A percentile compares a stretch with the other conserved stretches of the same genome.
phyloP scores from a whole-genome alignment of 2,329 filamentous ascomycete species.

The Trichoderma afroharzianum region DNA sequence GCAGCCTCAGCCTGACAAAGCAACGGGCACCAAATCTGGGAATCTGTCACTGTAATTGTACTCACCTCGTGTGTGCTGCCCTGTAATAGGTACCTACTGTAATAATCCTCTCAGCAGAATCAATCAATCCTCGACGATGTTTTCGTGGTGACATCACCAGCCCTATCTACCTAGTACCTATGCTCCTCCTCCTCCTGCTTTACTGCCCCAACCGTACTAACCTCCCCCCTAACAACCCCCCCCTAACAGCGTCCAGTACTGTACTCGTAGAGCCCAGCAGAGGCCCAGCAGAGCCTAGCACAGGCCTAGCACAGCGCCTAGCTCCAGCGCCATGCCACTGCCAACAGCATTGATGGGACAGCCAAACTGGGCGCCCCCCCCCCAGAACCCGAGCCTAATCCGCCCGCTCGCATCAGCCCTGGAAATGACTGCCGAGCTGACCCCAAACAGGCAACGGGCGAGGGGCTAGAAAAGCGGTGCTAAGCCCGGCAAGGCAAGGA shows the following conservation, averaged over 20 bases:
- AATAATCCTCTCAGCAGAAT: too few species aligned
- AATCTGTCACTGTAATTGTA: too few species aligned
- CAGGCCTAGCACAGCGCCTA: not conserved
- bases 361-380: not conserved
- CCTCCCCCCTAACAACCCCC: not conserved
- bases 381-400: not conserved
- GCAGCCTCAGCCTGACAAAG: not conserved
- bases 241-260: not conserved
- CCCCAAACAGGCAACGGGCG: not conserved
- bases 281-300: not conserved
- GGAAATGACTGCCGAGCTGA: slow-evolving; percentile 8
- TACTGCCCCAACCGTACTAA: not conserved
- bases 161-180: too few species aligned
- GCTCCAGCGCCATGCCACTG: not conserved
- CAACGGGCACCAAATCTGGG: not conserved
- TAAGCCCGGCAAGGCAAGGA: not conserved
- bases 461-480: not conserved
- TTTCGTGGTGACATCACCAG: slow-evolving; percentile 1
- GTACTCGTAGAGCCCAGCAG: too few species aligned
- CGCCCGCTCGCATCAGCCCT: slow-evolving; percentile 9
- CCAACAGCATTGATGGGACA: too few species aligned
- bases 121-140: too few species aligned
- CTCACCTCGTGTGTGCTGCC: too few species aligned
- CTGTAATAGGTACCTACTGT: not conserved
- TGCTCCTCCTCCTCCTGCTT: not conserved